Conservation (phyloP, 345 rosid species). For the Psidium guajava region DNA sequence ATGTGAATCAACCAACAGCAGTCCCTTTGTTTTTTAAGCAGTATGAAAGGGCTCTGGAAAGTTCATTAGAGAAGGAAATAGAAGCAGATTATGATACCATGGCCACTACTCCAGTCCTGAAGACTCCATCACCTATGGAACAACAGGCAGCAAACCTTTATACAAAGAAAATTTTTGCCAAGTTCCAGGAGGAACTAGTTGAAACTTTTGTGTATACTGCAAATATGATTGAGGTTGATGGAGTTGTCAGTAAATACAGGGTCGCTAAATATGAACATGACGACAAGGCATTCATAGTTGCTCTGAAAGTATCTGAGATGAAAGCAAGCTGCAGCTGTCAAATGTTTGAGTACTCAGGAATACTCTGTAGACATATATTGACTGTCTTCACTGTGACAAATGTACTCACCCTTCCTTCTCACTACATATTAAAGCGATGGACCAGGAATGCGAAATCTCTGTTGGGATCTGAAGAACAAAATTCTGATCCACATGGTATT, state of each 20-base stretch:
- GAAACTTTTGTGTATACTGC: slow-evolving; percentile 62
- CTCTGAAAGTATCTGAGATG: slow-evolving; percentile 30
- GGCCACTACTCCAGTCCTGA: slow-evolving; percentile 35
- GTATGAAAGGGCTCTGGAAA: slow-evolving; percentile 51
- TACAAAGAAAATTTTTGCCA: slow-evolving; percentile 41
- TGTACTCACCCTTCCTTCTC: slow-evolving; percentile 51
- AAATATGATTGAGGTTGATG: slow-evolving; percentile 48
- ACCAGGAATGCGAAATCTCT: slow-evolving; percentile 45
- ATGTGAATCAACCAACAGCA: slow-evolving; percentile 52
- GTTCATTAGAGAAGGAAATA: slow-evolving; percentile 45
- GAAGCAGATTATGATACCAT: slow-evolving; percentile 58
- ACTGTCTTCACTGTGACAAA: slow-evolving; percentile 63
- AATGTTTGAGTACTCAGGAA: slow-evolving; percentile 60
- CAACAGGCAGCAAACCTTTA: slow-evolving; percentile 59
- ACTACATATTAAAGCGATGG: slow-evolving; percentile 52
- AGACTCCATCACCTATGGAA: slow-evolving; percentile 70
- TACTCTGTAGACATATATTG: slow-evolving; percentile 52
- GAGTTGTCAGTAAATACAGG: slow-evolving; percentile 25
- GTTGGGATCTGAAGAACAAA: slow-evolving; percentile 29
- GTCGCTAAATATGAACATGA: slow-evolving; percentile 57
- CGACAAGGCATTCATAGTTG: slow-evolving; percentile 42
- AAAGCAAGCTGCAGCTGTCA: slow-evolving; percentile 54
- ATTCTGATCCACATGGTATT: slow-evolving; percentile 15
- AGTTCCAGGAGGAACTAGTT: slow-evolving; percentile 68
- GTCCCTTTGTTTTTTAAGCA: slow-evolving; percentile 45